Base-by-base conservation (phyloP, 345 rosid species). In the Raphanus sativus region DNA sequence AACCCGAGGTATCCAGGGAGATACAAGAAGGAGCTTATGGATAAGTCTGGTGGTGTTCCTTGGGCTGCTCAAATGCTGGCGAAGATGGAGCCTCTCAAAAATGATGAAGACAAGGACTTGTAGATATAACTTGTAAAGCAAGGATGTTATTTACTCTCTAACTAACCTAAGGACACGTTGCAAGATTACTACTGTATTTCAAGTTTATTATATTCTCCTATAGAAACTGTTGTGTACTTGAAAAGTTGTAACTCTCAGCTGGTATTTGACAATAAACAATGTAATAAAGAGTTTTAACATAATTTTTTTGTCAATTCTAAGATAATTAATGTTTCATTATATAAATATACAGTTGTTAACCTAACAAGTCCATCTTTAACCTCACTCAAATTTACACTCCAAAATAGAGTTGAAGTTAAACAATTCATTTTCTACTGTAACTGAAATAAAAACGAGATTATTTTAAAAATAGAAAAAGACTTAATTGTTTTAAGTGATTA, bases 11-110 rank as follows among this genome's bases (percentile, higher is more conserved):
- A 63, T 68, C 50, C 54, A n/a, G 78, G 45, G 13, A 70, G 62
- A 28, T 68, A 70, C 65, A 71, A 62, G 66, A 10, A 70, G 17
- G 87, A 83, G 42, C 65, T 86, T 30, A 69, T 36, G 67, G 77
- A 75, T 26, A 82, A 87, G 80, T 71, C 85, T 36, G 70, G 82
- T 62, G 91, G 91, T 61, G 26, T 86, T 66, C 91, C 91, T 15
- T 32, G 69, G 58, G 87, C 75, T 40, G 84, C 84, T 17, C 80
- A 54, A 76, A 42, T 77, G 62, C 71, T 83, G 79, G 84, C 81
- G 10, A 77, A 70, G 65, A 72, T 69, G 54, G 36, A 69, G 71
- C 59, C 72, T 45, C 32, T 33, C 66, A 59, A 58, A 68, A 4
- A 74, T 13, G 69, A 74, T 9, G 71, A 9, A 70, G 29, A 62